These are phyloP conservation scores for Antitrichia curtipendula DNA, from an alignment of 225 moss, liverwort and hornwort species.

Conservation along the genomic window DNA sequence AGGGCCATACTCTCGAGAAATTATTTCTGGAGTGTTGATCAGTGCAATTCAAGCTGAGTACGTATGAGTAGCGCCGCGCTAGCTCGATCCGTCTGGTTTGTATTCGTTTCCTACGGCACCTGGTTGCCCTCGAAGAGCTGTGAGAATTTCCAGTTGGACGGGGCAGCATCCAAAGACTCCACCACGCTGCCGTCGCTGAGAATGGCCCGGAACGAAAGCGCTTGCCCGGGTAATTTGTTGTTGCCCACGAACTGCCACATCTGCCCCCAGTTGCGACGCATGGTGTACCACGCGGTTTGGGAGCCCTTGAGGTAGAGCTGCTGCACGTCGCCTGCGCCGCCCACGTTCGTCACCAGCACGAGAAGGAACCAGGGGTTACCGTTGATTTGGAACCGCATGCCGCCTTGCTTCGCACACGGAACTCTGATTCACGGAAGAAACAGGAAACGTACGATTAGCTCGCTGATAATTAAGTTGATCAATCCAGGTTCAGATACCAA, in stretches of 20 bases:
- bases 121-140: conserved; percentile 58
- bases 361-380: conserved; percentile 78
- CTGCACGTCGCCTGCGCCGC: conserved; percentile 58
- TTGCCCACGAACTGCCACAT: conserved; percentile 45
- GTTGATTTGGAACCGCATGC: conserved; percentile 46
- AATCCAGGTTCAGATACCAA: neutral
- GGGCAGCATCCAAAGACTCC: conserved; percentile 15
- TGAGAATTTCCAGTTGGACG: conserved; percentile 37
- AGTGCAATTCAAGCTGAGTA: neutral
- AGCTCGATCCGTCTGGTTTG: no score
- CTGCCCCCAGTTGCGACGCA: conserved; percentile 66
- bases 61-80: no score
- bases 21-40: neutral
- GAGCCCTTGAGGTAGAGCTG: conserved; percentile 33
- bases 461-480: neutral
- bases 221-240: conserved; percentile 28
- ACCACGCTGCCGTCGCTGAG: conserved; percentile 31
- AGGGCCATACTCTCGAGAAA: neutral
- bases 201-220: conserved; percentile 43
- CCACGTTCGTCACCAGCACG: conserved; percentile 70
- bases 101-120: neutral
- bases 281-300: conserved; percentile 10
- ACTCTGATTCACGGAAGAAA: conserved; percentile 7
- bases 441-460: neutral
- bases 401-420: conserved; percentile 42